Base-by-base conservation (phyloP, 331 rosid genomes). In the Rosa hybrid region DNA sequence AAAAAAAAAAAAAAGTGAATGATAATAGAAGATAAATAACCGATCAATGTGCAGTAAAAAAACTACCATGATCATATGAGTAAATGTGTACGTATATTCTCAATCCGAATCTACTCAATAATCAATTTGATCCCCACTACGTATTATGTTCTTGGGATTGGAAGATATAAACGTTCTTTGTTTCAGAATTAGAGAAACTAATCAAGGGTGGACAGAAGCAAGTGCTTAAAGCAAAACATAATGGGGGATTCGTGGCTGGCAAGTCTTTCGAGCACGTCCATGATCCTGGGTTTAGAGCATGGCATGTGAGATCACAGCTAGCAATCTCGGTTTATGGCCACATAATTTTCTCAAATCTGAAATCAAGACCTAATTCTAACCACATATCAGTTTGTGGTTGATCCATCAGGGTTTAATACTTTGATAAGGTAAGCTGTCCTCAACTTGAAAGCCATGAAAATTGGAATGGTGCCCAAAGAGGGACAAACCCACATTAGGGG, bases 251-350 rank as follows among this genome's bases (percentile, higher is more conserved):
- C 72, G 78, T 85, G 88, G 86, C 73, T 77, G 69, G 42, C 72
- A 80, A 68, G 46, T 75, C 51, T 54, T 30, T 56, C 8, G 38
- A 56, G 57, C 46, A 59, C 59, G 18, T 41, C 71, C 25, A 78
- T 17, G 67, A 45, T 21, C 67, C 72, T 7, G 21, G 12, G 70
- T 57, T 60, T 59, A 51, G 80, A 63, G 71, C 72, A 77, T 64
- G 71, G 46, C 92, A 88, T 87, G 92, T 85, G 88, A 65, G 50
- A 83, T 9, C 46, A 76, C 70, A 78, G 63, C 80, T 68, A 67
- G 71, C 80, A 38, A 75, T 42, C 63, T 39, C 7, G 74, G 20
- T 79, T 77, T 39, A 42, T 18, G 76, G 57, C 72, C 78, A 76
- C 69, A 68, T 71, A 34, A 12, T 21, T 75, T 23, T 34, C 71